Evolutionary conservation across 176 grass and related monocot species (phyloP), one percentile per base, ranked within the genome.

Genomic region (Raddia distichophylla): DNA sequence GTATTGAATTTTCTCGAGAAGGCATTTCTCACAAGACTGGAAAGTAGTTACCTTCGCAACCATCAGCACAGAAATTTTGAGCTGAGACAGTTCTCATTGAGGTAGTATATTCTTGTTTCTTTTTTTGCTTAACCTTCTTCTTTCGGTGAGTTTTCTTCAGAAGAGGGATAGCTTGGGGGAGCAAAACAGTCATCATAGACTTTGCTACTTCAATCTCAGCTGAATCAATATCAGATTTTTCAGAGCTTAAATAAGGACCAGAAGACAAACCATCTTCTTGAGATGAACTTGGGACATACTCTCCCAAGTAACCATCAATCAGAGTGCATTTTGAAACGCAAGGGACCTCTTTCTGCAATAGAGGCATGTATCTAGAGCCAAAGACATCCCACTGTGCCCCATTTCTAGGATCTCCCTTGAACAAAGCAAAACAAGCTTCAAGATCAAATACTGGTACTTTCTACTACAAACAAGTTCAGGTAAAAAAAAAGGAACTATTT

Each of bases 101-200:
- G 80, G 60, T 64, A 89, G n/a, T 15, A 83, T 55, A 32, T 8
- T 48, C 67, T 80, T 81, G 70, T 52, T 76, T 82, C 48, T 73
- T 89, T 83, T 74, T 74, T 63, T 74, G 78, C 86, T 85, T 94
- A 37, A 75, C 54, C 40, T 86, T 97, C 67, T 63, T 92, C 78
- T 51, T 85, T 74, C 60, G 68, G 75, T 90, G 85, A 75, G 80
- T 94, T 82, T 90, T 91, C 71, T 90, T 85, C 60, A 94, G 83
- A 91, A 98, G 86, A 15, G 92, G 90, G 60, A 94, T 82, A 44
- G 95, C 95, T 91, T 94, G 83, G 53, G 92, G 95, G 85, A 94
- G 92, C 81, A 94, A 91, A 94, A 88, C 89, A 65, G 83, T 64
- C 88, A 98, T 83, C 90, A 94, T 98, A 87, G 88, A 94, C 49